Evolutionary conservation across 2,329 filamentous ascomycete species (phyloP), one percentile per base, ranked within the genome.

Genomic region (Metarhizium robertsii): DNA sequence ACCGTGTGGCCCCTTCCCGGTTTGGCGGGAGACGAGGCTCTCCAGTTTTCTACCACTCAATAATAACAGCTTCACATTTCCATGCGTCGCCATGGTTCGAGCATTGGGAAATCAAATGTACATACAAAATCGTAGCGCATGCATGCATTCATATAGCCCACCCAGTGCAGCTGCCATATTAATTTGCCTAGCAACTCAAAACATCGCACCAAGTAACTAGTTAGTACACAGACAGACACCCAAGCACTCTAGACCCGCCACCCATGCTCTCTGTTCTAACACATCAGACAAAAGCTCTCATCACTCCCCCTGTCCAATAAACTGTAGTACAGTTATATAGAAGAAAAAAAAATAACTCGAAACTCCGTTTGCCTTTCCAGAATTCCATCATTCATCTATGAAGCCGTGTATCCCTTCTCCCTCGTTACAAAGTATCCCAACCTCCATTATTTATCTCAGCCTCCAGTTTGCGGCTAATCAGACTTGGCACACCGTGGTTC

Each of bases 391-490:
- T 54, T n/a, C 55, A 46, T 48, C 10, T 49, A 38, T 14, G 29
- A 29, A 38, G 16, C 40, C 30, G 32, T n/a, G 32, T 18, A 13
- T 46, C 18, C 20, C 45, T 50, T 11, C n/a, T 48, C 48, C n/a
- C 32, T 52, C 29, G 29, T 63, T 63, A 72, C 55, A 72, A 58
- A 43, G 84, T 96, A 75, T 99, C 94, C 94, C 94, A 99, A 0
- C 94, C 94, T 0, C 94, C 94, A 64, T 90, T 96, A 67, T 99
- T 99, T 48, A 96, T 90, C 69, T 99, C 94, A 14, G 90, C 87
- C 75, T 99, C 94, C 61, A 99, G 72, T 71, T 90, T 92, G 61
- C 94, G 80, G 61, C 88, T 89, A 67, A 99, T 96, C 50, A 90
- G 85, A 61, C 88, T 95, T 40, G 92, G 92, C 32, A 99, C 84